Evolutionary conservation across 1,284 basidiomycete species (phyloP).

Genomic region (Amylostereum chailletii): DNA sequence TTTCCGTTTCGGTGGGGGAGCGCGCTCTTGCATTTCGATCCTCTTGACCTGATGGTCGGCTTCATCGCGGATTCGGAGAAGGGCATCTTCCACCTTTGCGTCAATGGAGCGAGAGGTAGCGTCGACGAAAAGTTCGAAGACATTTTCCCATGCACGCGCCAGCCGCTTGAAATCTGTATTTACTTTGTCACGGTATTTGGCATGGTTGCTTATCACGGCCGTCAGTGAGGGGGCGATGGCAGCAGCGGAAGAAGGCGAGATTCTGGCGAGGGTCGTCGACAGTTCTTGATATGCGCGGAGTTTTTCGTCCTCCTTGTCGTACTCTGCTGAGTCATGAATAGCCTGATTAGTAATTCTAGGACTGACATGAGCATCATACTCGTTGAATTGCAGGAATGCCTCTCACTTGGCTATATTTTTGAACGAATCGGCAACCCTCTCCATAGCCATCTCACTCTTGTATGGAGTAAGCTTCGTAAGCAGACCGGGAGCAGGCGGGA

Average conservation of each 20-base stretch:
- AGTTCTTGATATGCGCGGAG: constrained; percentile 37
- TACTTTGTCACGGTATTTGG: constrained; percentile 30
- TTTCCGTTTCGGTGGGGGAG: constrained; percentile 10
- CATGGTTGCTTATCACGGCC: constrained; percentile 32
- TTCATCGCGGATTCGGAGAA: constrained; percentile 27
- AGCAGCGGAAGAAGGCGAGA: constrained; percentile 29
- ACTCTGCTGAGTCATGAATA: constrained; percentile 30
- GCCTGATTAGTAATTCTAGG: constrained; percentile 35
- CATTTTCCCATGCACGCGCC: constrained; percentile 33
- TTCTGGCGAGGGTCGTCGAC: constrained; percentile 34
- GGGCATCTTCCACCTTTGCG: constrained; percentile 25
- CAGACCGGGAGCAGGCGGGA: not conserved
- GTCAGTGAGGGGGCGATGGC: constrained; percentile 36
- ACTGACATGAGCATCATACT: not conserved
- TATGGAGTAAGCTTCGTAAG: not conserved
- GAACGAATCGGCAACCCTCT: constrained; percentile 17
- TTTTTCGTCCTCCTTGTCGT: constrained; percentile 33
- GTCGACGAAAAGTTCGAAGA: constrained; percentile 30
- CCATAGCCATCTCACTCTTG: not conserved
- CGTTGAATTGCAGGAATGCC: not conserved
- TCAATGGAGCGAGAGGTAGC: constrained; percentile 32
- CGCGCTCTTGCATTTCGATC: constrained; percentile 1
- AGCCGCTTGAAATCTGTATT: constrained; percentile 30
- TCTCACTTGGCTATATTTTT: constrained; percentile 33
- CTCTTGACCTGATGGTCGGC: constrained; percentile 13